Conservation (phyloP, 331 rosid species). For the Pyracantha coccinea region DNA sequence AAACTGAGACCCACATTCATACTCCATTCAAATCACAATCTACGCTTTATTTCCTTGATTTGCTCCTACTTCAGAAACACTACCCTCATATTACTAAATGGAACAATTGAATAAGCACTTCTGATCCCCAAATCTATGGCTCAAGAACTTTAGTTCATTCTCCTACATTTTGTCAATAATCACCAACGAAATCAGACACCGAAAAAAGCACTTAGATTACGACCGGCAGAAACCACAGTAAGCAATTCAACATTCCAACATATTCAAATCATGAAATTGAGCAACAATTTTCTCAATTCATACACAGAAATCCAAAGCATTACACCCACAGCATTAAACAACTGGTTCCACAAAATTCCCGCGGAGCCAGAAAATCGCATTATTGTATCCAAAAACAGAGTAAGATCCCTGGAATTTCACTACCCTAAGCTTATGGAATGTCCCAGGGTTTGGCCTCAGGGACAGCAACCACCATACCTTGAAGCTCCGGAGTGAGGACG, state of each 20-base stretch:
- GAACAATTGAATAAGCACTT: background rate
- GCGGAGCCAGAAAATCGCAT: constrained; percentile 4
- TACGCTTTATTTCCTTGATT: background rate
- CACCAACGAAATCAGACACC: background rate
- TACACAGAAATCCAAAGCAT: background rate
- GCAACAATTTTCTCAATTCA: background rate
- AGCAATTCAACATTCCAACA: background rate
- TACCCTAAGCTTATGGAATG: constrained; percentile 35
- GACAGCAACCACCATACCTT: constrained; percentile 93
- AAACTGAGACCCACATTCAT: background rate
- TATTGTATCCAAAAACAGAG: constrained; percentile 10
- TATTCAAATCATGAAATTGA: constrained; percentile 1
- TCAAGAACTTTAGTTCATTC: no score
- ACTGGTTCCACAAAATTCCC: background rate
- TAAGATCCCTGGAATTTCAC: background rate
- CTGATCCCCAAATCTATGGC: background rate
- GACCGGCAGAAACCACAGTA: background rate
- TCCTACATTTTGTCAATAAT: background rate
- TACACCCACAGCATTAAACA: background rate
- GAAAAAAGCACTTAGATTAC: no score
- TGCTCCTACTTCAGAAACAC: background rate
- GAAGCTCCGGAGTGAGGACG: constrained; percentile 55
- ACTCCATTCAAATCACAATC: background rate
- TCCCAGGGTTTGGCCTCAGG: constrained; percentile 98
- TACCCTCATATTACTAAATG: background rate